Percentiles rank a stretch among this genome's conserved stretches.
Evolutionary conservation across 441 rosid genomes (phyloP).

Genomic region (Jatropha multifida): DNA sequence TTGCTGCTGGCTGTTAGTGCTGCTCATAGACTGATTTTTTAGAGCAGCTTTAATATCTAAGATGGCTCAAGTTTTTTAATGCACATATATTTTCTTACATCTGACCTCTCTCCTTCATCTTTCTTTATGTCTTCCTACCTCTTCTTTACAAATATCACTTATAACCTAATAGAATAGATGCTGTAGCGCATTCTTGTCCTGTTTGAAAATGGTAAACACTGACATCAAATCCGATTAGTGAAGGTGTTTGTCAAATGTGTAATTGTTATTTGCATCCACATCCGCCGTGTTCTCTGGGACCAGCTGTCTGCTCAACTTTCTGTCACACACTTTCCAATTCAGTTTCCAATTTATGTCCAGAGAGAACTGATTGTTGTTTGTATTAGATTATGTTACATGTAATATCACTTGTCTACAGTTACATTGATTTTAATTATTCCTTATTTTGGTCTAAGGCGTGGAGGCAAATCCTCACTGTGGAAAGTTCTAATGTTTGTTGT

Average conservation of each 20-base stretch:
- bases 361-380: background rate
- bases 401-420: background rate
- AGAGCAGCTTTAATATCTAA: constrained; percentile 6
- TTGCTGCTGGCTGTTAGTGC: background rate
- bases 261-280: too few species aligned
- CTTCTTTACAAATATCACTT: background rate
- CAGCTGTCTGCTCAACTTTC: background rate
- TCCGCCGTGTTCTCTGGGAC: too few species aligned
- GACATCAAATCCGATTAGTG: background rate
- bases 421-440: background rate
- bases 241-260: constrained; percentile 2
- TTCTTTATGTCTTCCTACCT: background rate
- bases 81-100: background rate
- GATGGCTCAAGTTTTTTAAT: background rate
- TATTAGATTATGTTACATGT: background rate
- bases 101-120: background rate
- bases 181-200: background rate
- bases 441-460: too few species aligned
- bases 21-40: background rate
- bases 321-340: background rate
- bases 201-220: background rate
- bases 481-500: background rate
- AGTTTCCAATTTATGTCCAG: background rate
- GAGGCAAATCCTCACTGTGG: background rate
- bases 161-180: background rate